Percentiles rank a stretch among this genome's conserved stretches.
phyloP scores from a whole-genome alignment of 352 stramenopile genomes.

The Globisporangium canariense region DNA sequence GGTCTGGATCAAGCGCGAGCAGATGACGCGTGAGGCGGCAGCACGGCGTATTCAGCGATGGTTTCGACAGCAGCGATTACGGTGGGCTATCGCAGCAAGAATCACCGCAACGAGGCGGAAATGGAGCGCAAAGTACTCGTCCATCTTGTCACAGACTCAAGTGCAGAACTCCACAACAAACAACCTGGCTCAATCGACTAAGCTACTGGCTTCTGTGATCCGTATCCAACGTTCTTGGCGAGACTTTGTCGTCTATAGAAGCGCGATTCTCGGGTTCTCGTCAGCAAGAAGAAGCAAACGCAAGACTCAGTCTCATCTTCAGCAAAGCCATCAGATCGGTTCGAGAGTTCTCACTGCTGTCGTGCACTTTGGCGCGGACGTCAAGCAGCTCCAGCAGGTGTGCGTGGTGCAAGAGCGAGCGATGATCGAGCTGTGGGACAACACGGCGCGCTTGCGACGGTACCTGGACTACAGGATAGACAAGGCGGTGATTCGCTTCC shows the following conservation, averaged over 20 bases:
- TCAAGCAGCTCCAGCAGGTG: slow-evolving; percentile 44
- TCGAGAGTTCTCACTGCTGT: slow-evolving; percentile 7
- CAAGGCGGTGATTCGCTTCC: slow-evolving; percentile 19
- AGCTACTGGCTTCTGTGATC: not conserved
- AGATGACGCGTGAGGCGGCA: slow-evolving; percentile 44
- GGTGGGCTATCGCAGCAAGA: slow-evolving; percentile 9
- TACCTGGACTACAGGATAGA: slow-evolving; percentile 14
- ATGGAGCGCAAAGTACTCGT: slow-evolving; percentile 21
- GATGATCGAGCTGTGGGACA: slow-evolving; percentile 26
- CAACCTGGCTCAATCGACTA: slow-evolving; percentile 6
- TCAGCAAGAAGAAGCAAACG: not conserved
- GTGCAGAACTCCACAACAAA: not conserved
- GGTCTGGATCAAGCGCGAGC: slow-evolving; percentile 69
- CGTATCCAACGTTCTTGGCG: slow-evolving; percentile 30
- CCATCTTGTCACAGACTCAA: not conserved
- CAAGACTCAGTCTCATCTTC: slow-evolving; percentile 1
- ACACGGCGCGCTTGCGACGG: slow-evolving; percentile 12
- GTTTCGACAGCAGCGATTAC: slow-evolving; percentile 17
- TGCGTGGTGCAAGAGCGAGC: slow-evolving; percentile 44
- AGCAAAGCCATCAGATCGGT: not conserved
- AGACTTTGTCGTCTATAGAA: slow-evolving; percentile 4
- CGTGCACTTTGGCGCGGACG: slow-evolving; percentile 22
- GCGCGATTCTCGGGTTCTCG: slow-evolving; percentile 3
- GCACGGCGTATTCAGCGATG: slow-evolving; percentile 47
- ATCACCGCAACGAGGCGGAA: slow-evolving; percentile 13